These are phyloP conservation scores for Mucor racemosus DNA, from an alignment of 371 early-diverging fungal genomes.

Conservation along the genomic window DNA sequence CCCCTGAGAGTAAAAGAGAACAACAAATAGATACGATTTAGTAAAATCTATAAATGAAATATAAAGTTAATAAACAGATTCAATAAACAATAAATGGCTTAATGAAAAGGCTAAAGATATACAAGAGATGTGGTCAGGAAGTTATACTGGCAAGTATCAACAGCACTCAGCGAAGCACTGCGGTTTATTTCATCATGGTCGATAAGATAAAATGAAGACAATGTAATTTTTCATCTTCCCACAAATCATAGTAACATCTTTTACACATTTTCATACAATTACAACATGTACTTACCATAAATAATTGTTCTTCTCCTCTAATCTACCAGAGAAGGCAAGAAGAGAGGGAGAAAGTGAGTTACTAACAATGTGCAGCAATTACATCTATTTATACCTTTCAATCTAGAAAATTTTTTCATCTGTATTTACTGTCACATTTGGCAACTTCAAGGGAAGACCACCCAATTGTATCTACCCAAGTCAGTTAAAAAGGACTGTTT, in stretches of 20 bases:
- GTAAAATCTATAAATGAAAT: neutral
- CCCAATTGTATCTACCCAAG: conserved; percentile 4
- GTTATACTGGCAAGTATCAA: conserved; percentile 53
- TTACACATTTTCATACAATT: conserved; percentile 8
- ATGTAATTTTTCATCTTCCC: conserved; percentile 35
- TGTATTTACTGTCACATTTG: conserved; percentile 3
- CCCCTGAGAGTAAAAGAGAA: neutral
- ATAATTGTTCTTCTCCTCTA: neutral
- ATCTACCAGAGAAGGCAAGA: neutral
- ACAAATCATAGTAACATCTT: neutral
- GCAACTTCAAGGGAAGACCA: neutral
- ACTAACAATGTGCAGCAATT: neutral
- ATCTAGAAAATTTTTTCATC: conserved; percentile 1
- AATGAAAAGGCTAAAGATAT: neutral
- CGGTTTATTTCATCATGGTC: conserved; percentile 49
- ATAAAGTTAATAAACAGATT: neutral
- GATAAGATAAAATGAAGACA: conserved; percentile 50
- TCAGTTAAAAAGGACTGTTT: neutral
- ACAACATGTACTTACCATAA: conserved; percentile 14
- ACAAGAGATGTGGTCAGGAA: conserved; percentile 33
- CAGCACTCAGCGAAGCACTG: conserved; percentile 52
- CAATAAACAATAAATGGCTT: neutral
- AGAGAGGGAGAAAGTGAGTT: neutral
- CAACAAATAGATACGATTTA: neutral
- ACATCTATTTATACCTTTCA: neutral